Conservation (phyloP, 2,329 filamentous ascomycete genomes). For the Diaporthe ilicicola region DNA sequence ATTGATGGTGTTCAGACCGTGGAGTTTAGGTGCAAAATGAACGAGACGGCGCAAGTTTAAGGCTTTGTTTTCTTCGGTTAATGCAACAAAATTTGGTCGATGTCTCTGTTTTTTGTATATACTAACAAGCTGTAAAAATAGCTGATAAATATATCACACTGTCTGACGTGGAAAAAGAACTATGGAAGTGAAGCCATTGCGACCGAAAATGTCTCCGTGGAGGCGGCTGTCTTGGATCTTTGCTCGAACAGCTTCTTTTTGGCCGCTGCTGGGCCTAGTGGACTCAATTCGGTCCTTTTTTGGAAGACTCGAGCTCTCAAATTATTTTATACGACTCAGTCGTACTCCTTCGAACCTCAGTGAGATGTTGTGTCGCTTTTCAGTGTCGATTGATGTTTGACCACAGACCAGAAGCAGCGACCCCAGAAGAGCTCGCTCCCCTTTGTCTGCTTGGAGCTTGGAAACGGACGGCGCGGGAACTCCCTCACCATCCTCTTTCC, state of each 20-base stretch:
- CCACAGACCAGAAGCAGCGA: background rate
- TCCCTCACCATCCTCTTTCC: constrained; percentile 10
- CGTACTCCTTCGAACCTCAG: background rate
- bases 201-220: background rate
- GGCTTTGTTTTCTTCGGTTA: no score
- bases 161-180: background rate
- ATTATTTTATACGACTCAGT: no score
- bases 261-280: background rate
- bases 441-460: background rate
- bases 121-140: no score
- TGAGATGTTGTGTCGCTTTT: fast-evolving
- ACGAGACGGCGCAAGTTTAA: background rate
- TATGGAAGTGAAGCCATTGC: background rate
- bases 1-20: background rate
- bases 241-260: background rate
- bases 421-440: background rate
- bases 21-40: background rate
- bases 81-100: background rate
- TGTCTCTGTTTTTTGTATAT: no score
- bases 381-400: no score
- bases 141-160: background rate
- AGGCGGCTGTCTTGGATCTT: background rate
- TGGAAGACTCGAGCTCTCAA: fast-evolving
- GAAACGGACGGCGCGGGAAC: constrained; percentile 5
- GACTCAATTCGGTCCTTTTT: background rate